Evolutionary conservation across 768 basidiomycete species (phyloP), one percentile per base, ranked within the genome.

Genomic region (Lactarius trivialis): DNA sequence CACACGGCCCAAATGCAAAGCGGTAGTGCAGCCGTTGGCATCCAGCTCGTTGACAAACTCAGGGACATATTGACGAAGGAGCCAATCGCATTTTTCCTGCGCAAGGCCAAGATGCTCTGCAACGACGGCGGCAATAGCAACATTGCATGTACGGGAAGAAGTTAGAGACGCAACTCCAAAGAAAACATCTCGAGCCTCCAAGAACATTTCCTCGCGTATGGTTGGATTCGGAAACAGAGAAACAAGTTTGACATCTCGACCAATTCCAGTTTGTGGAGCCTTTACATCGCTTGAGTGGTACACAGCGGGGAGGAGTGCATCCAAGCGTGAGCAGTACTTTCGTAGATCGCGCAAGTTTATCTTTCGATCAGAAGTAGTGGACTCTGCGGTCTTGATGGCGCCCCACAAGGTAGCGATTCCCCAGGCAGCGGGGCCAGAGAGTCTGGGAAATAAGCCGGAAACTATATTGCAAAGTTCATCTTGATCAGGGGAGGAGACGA

Each of bases 161-260:
- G 79, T 86, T 54, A 80, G 77, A 5, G 77, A 73, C 17, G 84
- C 82, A 28, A 85, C 80, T 39, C 92, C 91, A 66, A 97, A 92
- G 76, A 99, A 98, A 26, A 96, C 83, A 71, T 98, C 97, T 21
- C 88, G 81, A 0, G 91, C 91, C 70, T 94, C 91, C 45, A 92
- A 77, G 68, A 87, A 94, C 33, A 98, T 84, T 56, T 94, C 92
- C 72, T 98, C 95, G 45, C 93, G 85, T 2, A 95, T 70, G 0
- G 81, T 74, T 4, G 88, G 84, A 70, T 93, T 91, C 4, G 87
- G 76, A 67, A 93, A 84, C 50, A 87, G 68, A 15, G 73, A 68
- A 12, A 76, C 70, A 7, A 86, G 70, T 3, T 76, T 51, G n/a
- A 64, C 60, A 9, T 67, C 65, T 9, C 61, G 45, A 3, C 73